Conservation (phyloP, 129 eudicot species). For the Artemisia tridentata region DNA sequence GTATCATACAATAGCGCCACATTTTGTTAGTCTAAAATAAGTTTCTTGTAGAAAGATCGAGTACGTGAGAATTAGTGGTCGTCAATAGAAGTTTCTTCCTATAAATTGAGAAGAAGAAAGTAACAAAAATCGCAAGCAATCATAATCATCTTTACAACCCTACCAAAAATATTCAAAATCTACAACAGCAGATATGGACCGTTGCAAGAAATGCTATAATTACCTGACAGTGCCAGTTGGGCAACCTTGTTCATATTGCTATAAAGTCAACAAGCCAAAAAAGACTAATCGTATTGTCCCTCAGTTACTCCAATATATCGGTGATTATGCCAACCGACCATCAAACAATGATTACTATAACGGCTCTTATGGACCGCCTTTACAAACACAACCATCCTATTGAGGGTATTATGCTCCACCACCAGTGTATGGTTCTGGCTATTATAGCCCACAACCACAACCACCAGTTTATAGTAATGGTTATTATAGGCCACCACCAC, state of each 20-base stretch:
- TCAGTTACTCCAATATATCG: conserved; percentile 11
- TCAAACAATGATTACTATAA: conserved; percentile 9
- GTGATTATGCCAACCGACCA: conserved; percentile 22
- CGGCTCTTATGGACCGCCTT: conserved; percentile 14
- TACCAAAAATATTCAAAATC: background rate
- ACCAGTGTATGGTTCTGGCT: conserved; percentile 21
- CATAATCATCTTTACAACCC: background rate
- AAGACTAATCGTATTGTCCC: conserved; percentile 10
- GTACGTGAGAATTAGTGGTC: conserved; percentile 2
- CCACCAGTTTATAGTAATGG: conserved; percentile 11
- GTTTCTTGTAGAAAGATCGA: background rate
- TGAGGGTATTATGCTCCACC: conserved; percentile 13
- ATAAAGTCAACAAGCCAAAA: conserved; percentile 16
- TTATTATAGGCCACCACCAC: conserved; percentile 27
- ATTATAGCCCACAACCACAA: conserved; percentile 23
- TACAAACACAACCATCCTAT: conserved; percentile 16
- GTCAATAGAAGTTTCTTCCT: conserved; percentile 14
- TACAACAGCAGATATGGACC: conserved; percentile 28
- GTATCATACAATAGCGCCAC: conserved; percentile 13
- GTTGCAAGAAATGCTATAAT: conserved; percentile 50
- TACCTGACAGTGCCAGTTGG: conserved; percentile 37
- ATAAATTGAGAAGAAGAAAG: conserved; percentile 18
- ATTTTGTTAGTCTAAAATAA: conserved; percentile 2
- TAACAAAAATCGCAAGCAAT: background rate
- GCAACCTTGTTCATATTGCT: conserved; percentile 56